Evolutionary conservation across 2,329 filamentous ascomycete genomes (phyloP).

Genomic region (Trichoderma hamatum): DNA sequence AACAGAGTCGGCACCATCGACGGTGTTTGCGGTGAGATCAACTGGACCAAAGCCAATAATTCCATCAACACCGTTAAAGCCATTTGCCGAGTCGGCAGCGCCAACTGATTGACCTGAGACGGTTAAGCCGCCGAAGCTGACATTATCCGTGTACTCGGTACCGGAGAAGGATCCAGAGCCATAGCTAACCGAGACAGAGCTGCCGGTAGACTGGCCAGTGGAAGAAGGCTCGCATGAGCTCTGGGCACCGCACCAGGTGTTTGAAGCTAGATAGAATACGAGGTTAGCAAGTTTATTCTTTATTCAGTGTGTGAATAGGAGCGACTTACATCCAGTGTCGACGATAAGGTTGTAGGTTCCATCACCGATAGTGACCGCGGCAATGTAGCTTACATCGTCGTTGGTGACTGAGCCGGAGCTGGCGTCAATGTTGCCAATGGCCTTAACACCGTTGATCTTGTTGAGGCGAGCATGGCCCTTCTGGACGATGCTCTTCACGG

Average conservation of each 20-base stretch:
- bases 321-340: background rate
- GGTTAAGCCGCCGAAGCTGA: constrained; percentile 39
- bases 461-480: background rate
- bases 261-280: background rate
- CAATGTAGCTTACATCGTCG: background rate
- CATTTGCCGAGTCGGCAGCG: background rate
- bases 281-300: background rate
- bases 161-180: constrained; percentile 36
- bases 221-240: constrained; percentile 1
- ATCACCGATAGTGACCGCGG: background rate
- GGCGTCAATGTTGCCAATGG: background rate
- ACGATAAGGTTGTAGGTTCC: background rate
- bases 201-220: constrained; percentile 30
- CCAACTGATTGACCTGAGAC: constrained; percentile 6
- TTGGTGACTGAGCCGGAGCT: background rate
- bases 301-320: background rate
- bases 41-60: constrained; percentile 33
- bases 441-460: constrained; percentile 1
- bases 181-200: constrained; percentile 33
- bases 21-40: constrained; percentile 33
- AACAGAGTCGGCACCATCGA: constrained; percentile 33
- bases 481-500: background rate
- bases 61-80: constrained; percentile 4
- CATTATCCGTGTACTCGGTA: constrained; percentile 36
- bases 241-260: background rate